Base-by-base conservation (phyloP, 345 rosid genomes). In the Dovyalis caffra region DNA sequence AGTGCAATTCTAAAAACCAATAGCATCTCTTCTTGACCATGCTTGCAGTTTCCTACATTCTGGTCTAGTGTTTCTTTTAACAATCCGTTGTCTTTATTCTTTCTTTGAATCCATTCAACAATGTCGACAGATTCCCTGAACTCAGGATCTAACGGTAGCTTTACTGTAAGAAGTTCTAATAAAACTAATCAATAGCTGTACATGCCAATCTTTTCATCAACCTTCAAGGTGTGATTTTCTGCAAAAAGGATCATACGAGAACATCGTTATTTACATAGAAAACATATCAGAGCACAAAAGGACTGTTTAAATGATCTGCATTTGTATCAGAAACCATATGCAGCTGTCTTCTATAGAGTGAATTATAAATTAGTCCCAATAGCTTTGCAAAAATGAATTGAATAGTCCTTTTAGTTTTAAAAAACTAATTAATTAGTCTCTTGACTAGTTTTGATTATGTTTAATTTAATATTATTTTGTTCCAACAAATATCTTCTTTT, bases 21-120 rank as follows among this genome's bases (percentile, higher is more conserved):
- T 12, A 92, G 90, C 97, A 95, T 95, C 90, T 92, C 97, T 80
- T 92, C 97, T 83, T 89, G 97, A 45, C 92, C 97, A 73, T 89
- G 89, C 78, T 82, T 90, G 86, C 97, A 86, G 73, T 83, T 91
- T 72, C 97, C 99, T 63, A 90, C 83, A 34, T 76, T 83, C 20
- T 76, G 86, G 82, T 95, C 99, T 77, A 95, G 82, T 73, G 87
- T 83, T 77, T 83, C 88, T 77, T 90, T 94, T 73, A 92, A 79
- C 47, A 86, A 72, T 74, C 66, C 82, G 76, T 86, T 90, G 76
- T 91, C 89, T 84, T 88, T 86, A 45, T 85, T 79, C 83, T 87
- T 91, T 70, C 81, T 88, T 33, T 89, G 73, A 70, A 90, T 86
- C 97, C 99, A 95, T 73, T 86, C 92, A 7, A 88, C 95, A 15